phyloP scores from a whole-genome alignment of 2,329 filamentous ascomycete species.

The Diaporthe australafricana region DNA sequence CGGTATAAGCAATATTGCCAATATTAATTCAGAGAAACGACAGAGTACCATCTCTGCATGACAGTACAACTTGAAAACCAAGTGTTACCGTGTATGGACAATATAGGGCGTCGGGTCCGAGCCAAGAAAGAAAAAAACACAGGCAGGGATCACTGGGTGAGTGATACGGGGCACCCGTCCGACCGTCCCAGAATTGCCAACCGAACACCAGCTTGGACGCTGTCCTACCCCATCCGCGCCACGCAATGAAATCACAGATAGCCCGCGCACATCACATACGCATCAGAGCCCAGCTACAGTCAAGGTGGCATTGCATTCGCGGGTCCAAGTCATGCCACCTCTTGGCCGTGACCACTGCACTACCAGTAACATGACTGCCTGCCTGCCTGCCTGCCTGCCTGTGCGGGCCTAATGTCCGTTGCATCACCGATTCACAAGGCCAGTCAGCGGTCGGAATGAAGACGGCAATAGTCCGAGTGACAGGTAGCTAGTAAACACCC shows the following conservation, averaged over 20 bases:
- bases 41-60: background rate
- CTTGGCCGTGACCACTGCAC: background rate
- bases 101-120: background rate
- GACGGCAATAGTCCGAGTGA: background rate
- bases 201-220: background rate
- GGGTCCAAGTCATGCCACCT: slow-evolving; percentile 19
- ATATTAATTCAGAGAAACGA: background rate
- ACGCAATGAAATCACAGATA: background rate
- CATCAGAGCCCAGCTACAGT: background rate
- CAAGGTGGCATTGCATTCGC: slow-evolving; percentile 23
- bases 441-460: background rate
- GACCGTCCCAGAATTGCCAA: background rate
- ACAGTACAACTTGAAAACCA: background rate
- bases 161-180: no score
- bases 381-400: background rate
- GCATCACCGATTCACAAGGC: background rate
- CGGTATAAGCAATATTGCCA: slow-evolving; percentile 8
- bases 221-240: background rate
- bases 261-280: slow-evolving; percentile 1
- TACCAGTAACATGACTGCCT: no score
- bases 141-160: background rate
- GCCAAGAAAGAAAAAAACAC: background rate
- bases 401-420: background rate
- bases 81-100: background rate
- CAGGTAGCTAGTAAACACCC: background rate